These are phyloP conservation scores for Trichoderma atrobrunneum DNA, from an alignment of 2,329 filamentous ascomycete species.

Conservation along the genomic window DNA sequence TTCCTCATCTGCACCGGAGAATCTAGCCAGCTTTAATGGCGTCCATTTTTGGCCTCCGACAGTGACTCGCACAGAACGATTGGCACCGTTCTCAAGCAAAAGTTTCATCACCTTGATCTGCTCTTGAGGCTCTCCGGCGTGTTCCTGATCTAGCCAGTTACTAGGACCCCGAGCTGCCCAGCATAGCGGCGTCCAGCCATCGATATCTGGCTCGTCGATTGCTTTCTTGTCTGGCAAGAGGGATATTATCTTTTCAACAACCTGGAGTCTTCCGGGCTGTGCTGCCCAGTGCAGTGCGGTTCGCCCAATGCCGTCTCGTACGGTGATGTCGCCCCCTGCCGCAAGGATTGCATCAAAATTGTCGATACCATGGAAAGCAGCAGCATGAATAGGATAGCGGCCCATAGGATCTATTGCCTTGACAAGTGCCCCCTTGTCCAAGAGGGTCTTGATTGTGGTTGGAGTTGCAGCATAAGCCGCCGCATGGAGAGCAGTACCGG, in stretches of 20 bases:
- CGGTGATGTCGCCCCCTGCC: constrained; percentile 12
- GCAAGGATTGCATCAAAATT: constrained; percentile 18
- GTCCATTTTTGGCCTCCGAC: constrained; percentile 13
- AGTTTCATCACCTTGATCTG: constrained; percentile 18
- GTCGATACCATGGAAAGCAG: constrained; percentile 14
- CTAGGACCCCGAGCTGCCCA: constrained; percentile 14
- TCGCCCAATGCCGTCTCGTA: constrained; percentile 7
- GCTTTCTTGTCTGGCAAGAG: constrained; percentile 11
- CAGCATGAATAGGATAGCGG: constrained; percentile 15
- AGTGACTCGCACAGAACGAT: background rate
- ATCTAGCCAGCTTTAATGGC: constrained; percentile 17
- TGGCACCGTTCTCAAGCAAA: constrained; percentile 17
- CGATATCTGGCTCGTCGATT: constrained; percentile 11
- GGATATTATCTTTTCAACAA: constrained; percentile 10
- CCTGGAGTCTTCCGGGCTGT: constrained; percentile 11
- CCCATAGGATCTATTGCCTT: background rate
- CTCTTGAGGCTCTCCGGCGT: constrained; percentile 9
- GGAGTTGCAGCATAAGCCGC: constrained; percentile 21
- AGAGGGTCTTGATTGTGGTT: constrained; percentile 20
- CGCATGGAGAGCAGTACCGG: constrained; percentile 21
- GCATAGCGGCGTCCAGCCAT: constrained; percentile 21
- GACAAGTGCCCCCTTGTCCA: constrained; percentile 20
- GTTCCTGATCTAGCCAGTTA: background rate
- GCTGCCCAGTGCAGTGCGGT: constrained; percentile 19
- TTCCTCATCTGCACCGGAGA: background rate